A percentile compares a stretch with the other conserved stretches of the same genome.
These are phyloP conservation scores for Mycena latifolia DNA, from an alignment of 768 basidiomycete species.

Conservation along the genomic window DNA sequence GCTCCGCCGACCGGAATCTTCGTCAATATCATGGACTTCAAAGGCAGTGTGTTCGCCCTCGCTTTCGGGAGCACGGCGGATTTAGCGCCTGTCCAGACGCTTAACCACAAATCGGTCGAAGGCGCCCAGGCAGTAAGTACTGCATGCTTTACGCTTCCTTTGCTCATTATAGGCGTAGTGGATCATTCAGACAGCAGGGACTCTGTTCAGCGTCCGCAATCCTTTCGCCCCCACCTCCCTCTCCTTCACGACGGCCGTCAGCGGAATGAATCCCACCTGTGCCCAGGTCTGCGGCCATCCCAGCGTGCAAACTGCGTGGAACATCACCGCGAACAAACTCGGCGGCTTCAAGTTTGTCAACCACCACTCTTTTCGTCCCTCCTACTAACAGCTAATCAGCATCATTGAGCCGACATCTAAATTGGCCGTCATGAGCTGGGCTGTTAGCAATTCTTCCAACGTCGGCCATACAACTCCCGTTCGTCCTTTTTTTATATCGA, in stretches of 20 bases:
- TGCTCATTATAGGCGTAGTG: not conserved
- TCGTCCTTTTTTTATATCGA: not conserved
- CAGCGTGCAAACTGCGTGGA: not conserved
- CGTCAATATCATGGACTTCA: slow-evolving; percentile 15
- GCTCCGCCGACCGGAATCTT: not conserved
- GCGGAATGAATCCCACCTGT: not conserved
- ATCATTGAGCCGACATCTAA: slow-evolving; percentile 13
- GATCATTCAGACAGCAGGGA: not conserved
- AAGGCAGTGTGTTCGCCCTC: slow-evolving; percentile 16
- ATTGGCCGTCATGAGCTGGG: slow-evolving; percentile 12
- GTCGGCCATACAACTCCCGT: slow-evolving; percentile 2
- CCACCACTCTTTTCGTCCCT: not conserved
- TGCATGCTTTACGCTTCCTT: too few species aligned
- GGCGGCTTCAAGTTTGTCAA: slow-evolving; percentile 11
- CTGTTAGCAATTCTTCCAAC: slow-evolving; percentile 2
- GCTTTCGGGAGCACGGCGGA: not conserved
- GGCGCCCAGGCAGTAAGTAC: slow-evolving; percentile 1
- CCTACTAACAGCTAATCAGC: not conserved
- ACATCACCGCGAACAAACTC: not conserved
- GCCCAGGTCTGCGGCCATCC: slow-evolving; percentile 10
- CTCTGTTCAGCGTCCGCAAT: slow-evolving; percentile 1
- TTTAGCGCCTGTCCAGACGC: slow-evolving; percentile 15
- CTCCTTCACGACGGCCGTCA: not conserved
- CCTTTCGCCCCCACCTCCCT: not conserved
- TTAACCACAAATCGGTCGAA: not conserved